phyloP scores from a whole-genome alignment of 495 filamentous ascomycete species.

The Podospora comata region DNA sequence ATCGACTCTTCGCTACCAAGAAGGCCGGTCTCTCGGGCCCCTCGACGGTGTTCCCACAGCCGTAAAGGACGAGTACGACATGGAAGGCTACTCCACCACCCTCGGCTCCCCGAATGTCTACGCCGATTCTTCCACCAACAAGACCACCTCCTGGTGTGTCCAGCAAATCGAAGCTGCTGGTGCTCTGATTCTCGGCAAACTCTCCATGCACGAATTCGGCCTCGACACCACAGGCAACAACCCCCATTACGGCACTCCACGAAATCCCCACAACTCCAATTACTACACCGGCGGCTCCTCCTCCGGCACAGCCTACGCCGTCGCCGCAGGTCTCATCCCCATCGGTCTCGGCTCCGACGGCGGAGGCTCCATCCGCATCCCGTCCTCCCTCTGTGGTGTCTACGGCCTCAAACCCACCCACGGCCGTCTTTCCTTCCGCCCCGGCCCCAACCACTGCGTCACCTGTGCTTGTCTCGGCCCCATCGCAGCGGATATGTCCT shows the following conservation, averaged over 20 bases:
- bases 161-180: slow-evolving; percentile 69
- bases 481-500: slow-evolving; percentile 67
- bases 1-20: slow-evolving; percentile 62
- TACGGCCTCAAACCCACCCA: slow-evolving; percentile 83
- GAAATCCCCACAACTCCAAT: slow-evolving; percentile 66
- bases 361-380: slow-evolving; percentile 78
- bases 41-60: slow-evolving; percentile 73
- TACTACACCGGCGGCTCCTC: slow-evolving; percentile 87
- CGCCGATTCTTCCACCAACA: slow-evolving; percentile 43
- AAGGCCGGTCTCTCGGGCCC: slow-evolving; percentile 57
- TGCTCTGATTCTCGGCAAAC: slow-evolving; percentile 72
- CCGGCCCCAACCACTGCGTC: slow-evolving; percentile 56
- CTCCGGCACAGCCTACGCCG: slow-evolving; percentile 72
- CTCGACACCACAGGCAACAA: slow-evolving; percentile 81
- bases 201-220: slow-evolving; percentile 83
- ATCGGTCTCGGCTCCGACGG: slow-evolving; percentile 78
- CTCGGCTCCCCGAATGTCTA: slow-evolving; percentile 52
- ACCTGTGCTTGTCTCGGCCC: slow-evolving; percentile 68
- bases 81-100: slow-evolving; percentile 66
- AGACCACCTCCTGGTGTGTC: slow-evolving; percentile 63
- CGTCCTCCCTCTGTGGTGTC: slow-evolving; percentile 71
- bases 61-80: slow-evolving; percentile 56
- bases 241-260: slow-evolving; percentile 70
- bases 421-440: slow-evolving; percentile 61
- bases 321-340: slow-evolving; percentile 70